phyloP scores from a whole-genome alignment of 192 early-diverging fungal species.

The Coemansia aciculifera region DNA sequence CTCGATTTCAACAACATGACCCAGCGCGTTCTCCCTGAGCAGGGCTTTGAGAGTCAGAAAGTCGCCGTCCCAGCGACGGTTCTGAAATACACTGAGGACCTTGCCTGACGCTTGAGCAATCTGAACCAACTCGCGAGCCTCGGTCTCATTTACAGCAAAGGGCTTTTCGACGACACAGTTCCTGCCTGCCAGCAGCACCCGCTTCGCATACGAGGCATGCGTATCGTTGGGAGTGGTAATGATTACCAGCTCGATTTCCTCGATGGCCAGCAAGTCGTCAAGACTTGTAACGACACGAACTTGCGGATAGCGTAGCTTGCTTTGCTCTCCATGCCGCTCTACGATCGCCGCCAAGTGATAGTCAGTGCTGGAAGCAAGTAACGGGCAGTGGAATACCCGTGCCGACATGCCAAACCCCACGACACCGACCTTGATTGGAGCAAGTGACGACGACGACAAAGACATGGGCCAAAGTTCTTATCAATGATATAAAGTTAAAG shows the following conservation, averaged over 20 bases:
- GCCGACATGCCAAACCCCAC: constrained; percentile 68
- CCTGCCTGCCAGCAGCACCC: constrained; percentile 64
- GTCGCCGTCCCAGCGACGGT: constrained; percentile 81
- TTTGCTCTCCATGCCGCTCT: constrained; percentile 55
- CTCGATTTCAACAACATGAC: constrained; percentile 71
- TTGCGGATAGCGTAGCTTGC: constrained; percentile 53
- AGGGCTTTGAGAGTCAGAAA: constrained; percentile 71
- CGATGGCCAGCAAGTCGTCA: constrained; percentile 58
- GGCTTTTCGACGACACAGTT: constrained; percentile 81
- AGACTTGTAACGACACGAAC: constrained; percentile 54
- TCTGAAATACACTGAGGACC: constrained; percentile 73
- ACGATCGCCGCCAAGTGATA: constrained; percentile 60
- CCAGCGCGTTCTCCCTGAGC: constrained; percentile 57
- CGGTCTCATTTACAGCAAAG: constrained; percentile 62
- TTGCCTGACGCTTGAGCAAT: constrained; percentile 59
- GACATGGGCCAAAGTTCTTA: not conserved
- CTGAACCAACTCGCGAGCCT: constrained; percentile 61
- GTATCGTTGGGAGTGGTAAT: constrained; percentile 71
- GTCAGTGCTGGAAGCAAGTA: constrained; percentile 57
- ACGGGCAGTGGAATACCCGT: constrained; percentile 64
- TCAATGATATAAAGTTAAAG: not conserved
- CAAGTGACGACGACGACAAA: no score
- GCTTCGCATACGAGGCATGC: constrained; percentile 62
- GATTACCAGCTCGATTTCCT: constrained; percentile 67
- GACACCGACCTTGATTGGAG: constrained; percentile 63